Base-by-base conservation (phyloP, 2,329 filamentous ascomycete genomes). In the Botrytis sinoallii region DNA sequence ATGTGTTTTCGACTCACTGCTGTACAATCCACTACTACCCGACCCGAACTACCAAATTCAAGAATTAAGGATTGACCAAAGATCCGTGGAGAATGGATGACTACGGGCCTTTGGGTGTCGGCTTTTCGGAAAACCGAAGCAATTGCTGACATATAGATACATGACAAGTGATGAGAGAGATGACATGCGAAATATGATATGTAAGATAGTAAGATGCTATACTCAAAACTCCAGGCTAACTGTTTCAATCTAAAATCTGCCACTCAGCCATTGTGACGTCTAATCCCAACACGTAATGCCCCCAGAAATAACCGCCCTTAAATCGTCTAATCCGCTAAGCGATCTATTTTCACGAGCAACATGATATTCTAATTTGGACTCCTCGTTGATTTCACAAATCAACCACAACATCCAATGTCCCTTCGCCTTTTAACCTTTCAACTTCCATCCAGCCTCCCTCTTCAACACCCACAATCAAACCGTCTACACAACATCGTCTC, bases 401-500 rank as follows among this genome's bases (percentile, higher is more conserved):
- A 63, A 75, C 70, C 14, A 80, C 77, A 59, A 81, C 74, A 67
- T 78, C 71, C 4, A 81, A 73, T 18, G 75, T 77, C 67, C 79
- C 79, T 4, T 77, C 79, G 60, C 79, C 77, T 14, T 81, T 80
- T 38, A 88, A 85, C 79, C 84, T 87, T 75, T 81, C 82, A 0
- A 97, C 87, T 74, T 89, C 88, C 82, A 97, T 88, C 86, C 89
- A 91, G 0, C 94, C 94, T 2, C 87, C 90, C 70, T 85, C 81
- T 32, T 92, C 91, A 0, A 97, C 84, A 74, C 89, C 87, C 4
- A 98, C 89, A 78, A 97, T 97, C 71, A 92, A 94, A 4, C 95
- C 95, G 82, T 98, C 95, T n/a, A 98, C 86, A 81, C 95, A 98
- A 22, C 97, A 88, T 79, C 95, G 89, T 75, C 95, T 86, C 94